Evolutionary conservation across 1,284 basidiomycete species (phyloP), one percentile per base, ranked within the genome.

Genomic region (Tilletia indica): DNA sequence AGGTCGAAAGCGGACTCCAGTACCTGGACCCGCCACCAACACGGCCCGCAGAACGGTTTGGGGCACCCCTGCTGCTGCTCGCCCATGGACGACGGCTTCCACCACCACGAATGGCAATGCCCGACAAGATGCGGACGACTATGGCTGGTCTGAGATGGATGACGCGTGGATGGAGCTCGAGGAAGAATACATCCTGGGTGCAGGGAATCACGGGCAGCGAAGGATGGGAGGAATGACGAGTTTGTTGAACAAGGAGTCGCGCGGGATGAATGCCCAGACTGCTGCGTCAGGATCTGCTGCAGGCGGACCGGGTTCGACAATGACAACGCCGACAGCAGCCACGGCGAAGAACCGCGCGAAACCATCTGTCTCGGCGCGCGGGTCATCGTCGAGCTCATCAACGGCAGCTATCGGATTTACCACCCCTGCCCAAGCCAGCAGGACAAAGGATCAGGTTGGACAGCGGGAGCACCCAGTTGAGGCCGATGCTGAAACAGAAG

Each of bases 111-210:
- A 19, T 5, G 36, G 42, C 16, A 19, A 49, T 12, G 25, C 42
- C 42, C 54, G 54, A 12, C 68, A 69, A 1, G 77, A 72, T 38
- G 73, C 70, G 5, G 69, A 72, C 12, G 73, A 72, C 0, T 42
- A 73, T 8, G 73, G 77, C 72, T 75, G 78, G 48, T 74, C 76
- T n/a, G 68, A 76, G 21, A 77, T 80, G 70, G 82, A 82, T 19
- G 82, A 83, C 39, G 81, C 81, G 19, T 83, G 81, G 81, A 75
- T 77, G 25, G 80, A 82, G 72, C 72, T 83, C 19, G 82, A 83
- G 64, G 80, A 81, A 36, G 80, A 80, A 38, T 79, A 75, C n/a
- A 79, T 80, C 61, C 49, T 80, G n/a, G 78, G 79, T 66, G 67
- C 75, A 70, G 36, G 73, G 6, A 42, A 36, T 36, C 31, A 64